phyloP scores from a whole-genome alignment of 2,329 filamentous ascomycete species.

The Clonostachys rhizophaga region DNA sequence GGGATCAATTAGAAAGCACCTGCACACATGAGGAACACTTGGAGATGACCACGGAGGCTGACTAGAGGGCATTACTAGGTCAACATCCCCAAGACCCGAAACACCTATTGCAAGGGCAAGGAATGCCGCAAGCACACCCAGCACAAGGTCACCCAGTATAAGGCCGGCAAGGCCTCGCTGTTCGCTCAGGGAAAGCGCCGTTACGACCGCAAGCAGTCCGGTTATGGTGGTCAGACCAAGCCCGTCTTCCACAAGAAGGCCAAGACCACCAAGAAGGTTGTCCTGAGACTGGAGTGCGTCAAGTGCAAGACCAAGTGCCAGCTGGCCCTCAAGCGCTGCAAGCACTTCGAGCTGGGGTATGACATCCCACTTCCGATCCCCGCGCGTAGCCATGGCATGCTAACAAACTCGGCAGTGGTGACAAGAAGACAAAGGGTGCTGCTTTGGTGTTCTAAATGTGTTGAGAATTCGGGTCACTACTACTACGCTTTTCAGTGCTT shows the following conservation, averaged over 20 bases:
- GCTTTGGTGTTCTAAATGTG: constrained; percentile 95
- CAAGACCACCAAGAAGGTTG: constrained; percentile 99
- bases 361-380: not conserved
- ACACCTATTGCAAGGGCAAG: constrained; percentile 97
- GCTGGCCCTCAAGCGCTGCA: constrained; percentile 98
- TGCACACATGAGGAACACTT: not conserved
- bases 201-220: constrained; percentile 98
- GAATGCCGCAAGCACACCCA: constrained; percentile 88
- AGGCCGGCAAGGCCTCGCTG: constrained; percentile 91
- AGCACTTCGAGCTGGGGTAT: constrained; percentile 99
- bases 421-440: constrained; percentile 99
- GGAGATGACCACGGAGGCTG: not conserved
- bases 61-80: constrained; percentile 50
- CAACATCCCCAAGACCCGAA: constrained; percentile 97
- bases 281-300: constrained; percentile 96
- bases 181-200: constrained; percentile 99
- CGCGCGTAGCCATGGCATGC: constrained; percentile 14
- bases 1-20: not conserved
- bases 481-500: constrained; percentile 33
- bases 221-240: constrained; percentile 99
- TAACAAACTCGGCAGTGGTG: constrained; percentile 62
- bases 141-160: constrained; percentile 96
- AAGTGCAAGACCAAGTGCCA: constrained; percentile 98
- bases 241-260: constrained; percentile 99
- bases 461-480: constrained; percentile 40